Base-by-base conservation (phyloP, 441 rosid species). In the Croton setiger region DNA sequence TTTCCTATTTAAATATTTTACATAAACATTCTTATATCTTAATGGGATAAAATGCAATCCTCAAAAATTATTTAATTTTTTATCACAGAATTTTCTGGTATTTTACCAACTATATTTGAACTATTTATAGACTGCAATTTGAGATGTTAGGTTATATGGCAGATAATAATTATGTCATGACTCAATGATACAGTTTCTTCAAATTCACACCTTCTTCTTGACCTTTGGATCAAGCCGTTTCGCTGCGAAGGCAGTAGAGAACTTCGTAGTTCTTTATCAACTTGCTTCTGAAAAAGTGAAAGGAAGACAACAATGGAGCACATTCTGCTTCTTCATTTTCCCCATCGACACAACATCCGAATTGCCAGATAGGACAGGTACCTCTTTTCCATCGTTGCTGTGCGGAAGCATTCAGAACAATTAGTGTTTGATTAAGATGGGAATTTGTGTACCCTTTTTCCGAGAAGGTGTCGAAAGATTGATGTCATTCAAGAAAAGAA, bases 71-170 rank as follows among this genome's bases (percentile, higher is more conserved):
- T n/a, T n/a, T n/a, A n/a, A n/a, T n/a, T n/a, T n/a, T n/a, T n/a
- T n/a, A n/a, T n/a, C n/a, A n/a, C n/a, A n/a, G n/a, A n/a, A n/a
- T n/a, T n/a, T n/a, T n/a, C n/a, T n/a, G n/a, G n/a, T n/a, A n/a
- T n/a, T n/a, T n/a, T n/a, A n/a, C n/a, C n/a, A n/a, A n/a, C n/a
- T n/a, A n/a, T n/a, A n/a, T n/a, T n/a, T n/a, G n/a, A n/a, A n/a
- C n/a, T n/a, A n/a, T n/a, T n/a, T n/a, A n/a, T n/a, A n/a, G n/a
- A n/a, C n/a, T n/a, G n/a, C n/a, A n/a, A n/a, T n/a, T n/a, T n/a
- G n/a, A n/a, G n/a, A n/a, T n/a, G n/a, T n/a, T n/a, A n/a, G n/a
- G 79, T 75, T 21, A 75, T 67, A 45, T 75, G 72, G 72, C 79
- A 75, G 6, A 75, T 23, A 7, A 71, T 45, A 45, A 76, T 41